Conservation (phyloP, 1,284 basidiomycete genomes). For the Cerioporus squamosus region DNA sequence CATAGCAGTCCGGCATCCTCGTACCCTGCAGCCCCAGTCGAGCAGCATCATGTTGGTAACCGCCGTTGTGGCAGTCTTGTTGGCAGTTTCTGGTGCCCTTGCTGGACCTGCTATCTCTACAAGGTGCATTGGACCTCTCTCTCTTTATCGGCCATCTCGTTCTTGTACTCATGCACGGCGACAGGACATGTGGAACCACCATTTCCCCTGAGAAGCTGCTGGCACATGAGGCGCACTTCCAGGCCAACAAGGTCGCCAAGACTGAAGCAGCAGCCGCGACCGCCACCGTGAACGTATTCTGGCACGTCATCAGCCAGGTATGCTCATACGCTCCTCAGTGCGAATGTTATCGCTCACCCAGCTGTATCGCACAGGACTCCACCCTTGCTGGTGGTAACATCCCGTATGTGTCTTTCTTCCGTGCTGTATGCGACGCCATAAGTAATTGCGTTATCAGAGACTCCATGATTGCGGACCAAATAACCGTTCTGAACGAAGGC, state of each 20-base stretch:
- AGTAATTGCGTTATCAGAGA: constrained; percentile 34
- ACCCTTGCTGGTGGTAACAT: constrained; percentile 49
- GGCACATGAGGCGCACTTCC: constrained; percentile 47
- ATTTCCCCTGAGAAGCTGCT: constrained; percentile 41
- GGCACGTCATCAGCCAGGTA: constrained; percentile 48
- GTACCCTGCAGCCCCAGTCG: not conserved
- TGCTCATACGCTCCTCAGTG: not conserved
- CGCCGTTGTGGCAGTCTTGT: not conserved
- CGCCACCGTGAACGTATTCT: constrained; percentile 42
- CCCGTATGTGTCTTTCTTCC: constrained; percentile 36
- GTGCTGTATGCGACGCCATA: too few relatives aligned
- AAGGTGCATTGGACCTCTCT: not conserved
- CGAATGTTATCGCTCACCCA: not conserved
- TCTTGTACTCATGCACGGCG: not conserved
- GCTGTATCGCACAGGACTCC: constrained; percentile 29
- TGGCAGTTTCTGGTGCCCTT: not conserved
- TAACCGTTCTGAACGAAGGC: constrained; percentile 51
- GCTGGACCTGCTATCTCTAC: not conserved
- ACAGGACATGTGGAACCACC: constrained; percentile 41
- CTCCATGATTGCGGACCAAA: constrained; percentile 44
- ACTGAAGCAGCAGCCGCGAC: constrained; percentile 42
- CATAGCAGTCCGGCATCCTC: too few relatives aligned
- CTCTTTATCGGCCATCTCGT: too few relatives aligned
- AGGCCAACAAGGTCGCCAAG: constrained; percentile 40
- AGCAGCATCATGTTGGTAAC: not conserved